These are phyloP conservation scores for Thelonectria rubi DNA, from an alignment of 2,329 filamentous ascomycete genomes.

Conservation along the genomic window DNA sequence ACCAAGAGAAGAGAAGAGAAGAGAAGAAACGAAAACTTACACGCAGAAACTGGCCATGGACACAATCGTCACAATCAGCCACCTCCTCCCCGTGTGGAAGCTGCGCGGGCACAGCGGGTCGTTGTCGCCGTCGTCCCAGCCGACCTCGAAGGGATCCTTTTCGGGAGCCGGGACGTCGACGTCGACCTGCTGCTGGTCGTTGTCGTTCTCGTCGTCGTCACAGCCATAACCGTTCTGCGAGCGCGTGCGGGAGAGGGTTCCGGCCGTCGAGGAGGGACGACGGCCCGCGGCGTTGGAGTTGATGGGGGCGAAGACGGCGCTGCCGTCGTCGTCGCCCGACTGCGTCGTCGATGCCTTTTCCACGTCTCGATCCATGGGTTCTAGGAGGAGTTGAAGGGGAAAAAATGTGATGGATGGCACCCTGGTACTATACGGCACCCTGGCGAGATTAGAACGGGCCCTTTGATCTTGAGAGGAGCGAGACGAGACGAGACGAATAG, in stretches of 20 bases:
- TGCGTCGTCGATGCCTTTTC: conserved; percentile 37
- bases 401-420: background rate
- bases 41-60: conserved; percentile 81
- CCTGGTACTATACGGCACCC: background rate
- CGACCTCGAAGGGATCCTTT: conserved; percentile 71
- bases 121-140: conserved; percentile 74
- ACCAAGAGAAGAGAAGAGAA: background rate
- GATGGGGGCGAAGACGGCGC: conserved; percentile 29
- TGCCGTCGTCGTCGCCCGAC: conserved; percentile 23
- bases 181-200: background rate
- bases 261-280: conserved; percentile 23
- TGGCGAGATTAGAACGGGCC: conserved; percentile 3
- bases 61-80: conserved; percentile 81
- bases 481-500: background rate
- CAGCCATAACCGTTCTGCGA: conserved; percentile 58
- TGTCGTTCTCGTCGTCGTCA: conserved; percentile 41
- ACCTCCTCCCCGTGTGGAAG: conserved; percentile 73
- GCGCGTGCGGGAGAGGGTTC: conserved; percentile 40
- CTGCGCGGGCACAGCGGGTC: conserved; percentile 81
- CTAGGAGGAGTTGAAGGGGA: no score
- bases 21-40: conserved; percentile 62
- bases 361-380: conserved; percentile 37
- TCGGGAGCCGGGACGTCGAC: conserved; percentile 34
- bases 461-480: background rate
- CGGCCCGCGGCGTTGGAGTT: conserved; percentile 15